These are phyloP conservation scores for Torulaspora indica DNA, from an alignment of 805 yeast genomes.

Conservation along the genomic window DNA sequence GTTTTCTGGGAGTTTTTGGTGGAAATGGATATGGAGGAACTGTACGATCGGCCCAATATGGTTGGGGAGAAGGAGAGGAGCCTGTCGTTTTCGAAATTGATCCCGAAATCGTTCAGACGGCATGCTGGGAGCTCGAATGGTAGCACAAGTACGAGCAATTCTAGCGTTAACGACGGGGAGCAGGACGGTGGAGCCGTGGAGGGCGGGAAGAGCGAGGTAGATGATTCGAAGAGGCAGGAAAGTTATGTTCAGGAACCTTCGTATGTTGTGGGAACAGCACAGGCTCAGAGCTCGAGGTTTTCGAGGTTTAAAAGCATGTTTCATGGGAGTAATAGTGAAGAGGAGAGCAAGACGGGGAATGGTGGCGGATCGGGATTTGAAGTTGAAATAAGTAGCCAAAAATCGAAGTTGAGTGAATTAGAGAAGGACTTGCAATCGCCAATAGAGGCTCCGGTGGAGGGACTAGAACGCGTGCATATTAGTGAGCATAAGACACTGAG, in stretches of 20 bases:
- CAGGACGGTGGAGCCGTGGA: slow-evolving; percentile 1
- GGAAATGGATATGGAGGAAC: slow-evolving; percentile 13
- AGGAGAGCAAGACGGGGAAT: not conserved
- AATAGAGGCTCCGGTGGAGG: not conserved
- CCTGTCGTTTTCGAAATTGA: slow-evolving; percentile 25
- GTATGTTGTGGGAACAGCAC: slow-evolving; percentile 1
- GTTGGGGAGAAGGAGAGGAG: slow-evolving; percentile 24
- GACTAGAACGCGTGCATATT: not conserved
- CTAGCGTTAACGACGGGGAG: slow-evolving; percentile 10
- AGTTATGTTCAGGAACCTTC: slow-evolving; percentile 3
- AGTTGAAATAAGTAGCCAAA: not conserved
- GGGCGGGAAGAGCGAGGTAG: not conserved
- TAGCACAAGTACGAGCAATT: slow-evolving; percentile 9
- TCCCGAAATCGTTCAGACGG: slow-evolving; percentile 16
- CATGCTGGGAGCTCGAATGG: slow-evolving; percentile 5
- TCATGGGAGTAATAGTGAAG: slow-evolving; percentile 11
- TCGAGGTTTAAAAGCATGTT: slow-evolving; percentile 24
- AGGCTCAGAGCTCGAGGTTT: slow-evolving; percentile 19
- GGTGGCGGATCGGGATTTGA: too few species aligned
- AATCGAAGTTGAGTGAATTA: not conserved
- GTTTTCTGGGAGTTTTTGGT: not conserved
- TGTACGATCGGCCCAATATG: slow-evolving; percentile 14
- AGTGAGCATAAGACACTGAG: slow-evolving; percentile 3
- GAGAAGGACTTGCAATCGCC: not conserved
- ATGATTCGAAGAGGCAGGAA: slow-evolving; percentile 1